Base-by-base conservation (phyloP, 2,329 filamentous ascomycete species). In the Sclerotinia minor region DNA sequence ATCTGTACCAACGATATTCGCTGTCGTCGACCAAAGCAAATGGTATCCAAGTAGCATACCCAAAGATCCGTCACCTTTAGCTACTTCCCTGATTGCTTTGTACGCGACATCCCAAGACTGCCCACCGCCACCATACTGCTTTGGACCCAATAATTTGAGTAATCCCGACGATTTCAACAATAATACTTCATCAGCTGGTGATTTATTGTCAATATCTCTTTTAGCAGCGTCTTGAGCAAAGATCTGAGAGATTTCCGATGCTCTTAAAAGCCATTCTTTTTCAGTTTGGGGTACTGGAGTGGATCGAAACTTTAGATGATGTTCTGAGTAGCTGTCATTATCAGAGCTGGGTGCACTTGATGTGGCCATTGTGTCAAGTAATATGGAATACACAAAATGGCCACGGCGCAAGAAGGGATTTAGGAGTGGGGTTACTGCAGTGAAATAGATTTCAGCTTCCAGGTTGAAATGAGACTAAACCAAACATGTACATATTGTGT, bases 21-120 rank as follows among this genome's bases (percentile, higher is more conserved):
- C 85, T 0, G 84, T 89, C 0, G 82, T 85, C 0, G 83, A 86
- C 87, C 87, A 90, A 9, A 89, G 79, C 5, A 89, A 78, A 72
- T 89, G 87, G 71, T 89, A 89, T 0, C 85, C 87, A 0, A 89
- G 79, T 0, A 90, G 80, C 86, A 89, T 88, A 1, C 87, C 87
- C 44, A 90, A 79, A 0, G 85, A 87, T 81, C 87, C 87, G 75
- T 90, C 87, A 0, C 81, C 84, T 72, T 87, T 87, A 0, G 88
- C 85, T 7, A 90, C 84, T 68, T 89, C 86, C 0, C 87, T 81
- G 38, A 89, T 87, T 0, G 79, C 80, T 72, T 84, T 84, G 72
- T 87, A 89, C 0, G 80, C 87, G 1, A 87, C 80, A 41, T 80
- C 79, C 84, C 84, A 86, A 2, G 77, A 75, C 72, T 86, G 80